Conservation (phyloP, 2,329 filamentous ascomycete genomes). For the Allantophomopsis cytisporea region DNA sequence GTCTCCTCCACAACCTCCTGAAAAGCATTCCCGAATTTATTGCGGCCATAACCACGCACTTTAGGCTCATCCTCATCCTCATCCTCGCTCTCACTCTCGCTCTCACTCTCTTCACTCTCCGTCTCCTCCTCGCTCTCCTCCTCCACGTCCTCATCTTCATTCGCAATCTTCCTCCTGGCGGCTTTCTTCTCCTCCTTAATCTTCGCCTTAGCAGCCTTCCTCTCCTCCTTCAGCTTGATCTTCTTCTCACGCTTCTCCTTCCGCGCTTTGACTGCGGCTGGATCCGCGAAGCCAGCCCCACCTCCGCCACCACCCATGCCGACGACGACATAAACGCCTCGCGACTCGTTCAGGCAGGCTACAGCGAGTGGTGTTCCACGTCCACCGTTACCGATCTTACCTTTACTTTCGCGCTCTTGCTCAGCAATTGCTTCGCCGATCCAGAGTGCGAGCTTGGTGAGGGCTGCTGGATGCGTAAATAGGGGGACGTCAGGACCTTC, state of each 20-base stretch:
- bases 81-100: constrained; percentile 27
- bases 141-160: constrained; percentile 29
- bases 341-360: constrained; percentile 74
- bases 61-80: constrained; percentile 40
- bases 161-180: constrained; percentile 35
- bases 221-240: constrained; percentile 45
- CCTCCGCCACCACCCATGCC: constrained; percentile 81
- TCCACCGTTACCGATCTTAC: constrained; percentile 52
- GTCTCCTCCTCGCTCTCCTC: constrained; percentile 34
- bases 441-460: constrained; percentile 92
- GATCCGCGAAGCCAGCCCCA: constrained; percentile 52
- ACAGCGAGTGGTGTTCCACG: constrained; percentile 79
- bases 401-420: constrained; percentile 67
- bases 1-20: constrained; percentile 91
- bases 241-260: constrained; percentile 50
- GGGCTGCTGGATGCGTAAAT: constrained; percentile 82
- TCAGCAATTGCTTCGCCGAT: constrained; percentile 84
- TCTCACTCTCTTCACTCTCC: constrained; percentile 38
- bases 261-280: constrained; percentile 49
- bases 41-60: constrained; percentile 60
- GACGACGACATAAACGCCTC: constrained; percentile 84
- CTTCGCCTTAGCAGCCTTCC: constrained; percentile 39
- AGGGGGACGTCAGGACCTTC: constrained; percentile 85
- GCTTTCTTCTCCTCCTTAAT: constrained; percentile 46
- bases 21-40: constrained; percentile 89